Evolutionary conservation across 306 rosid genomes (phyloP).

Genomic region (Glycyrrhiza uralensis): DNA sequence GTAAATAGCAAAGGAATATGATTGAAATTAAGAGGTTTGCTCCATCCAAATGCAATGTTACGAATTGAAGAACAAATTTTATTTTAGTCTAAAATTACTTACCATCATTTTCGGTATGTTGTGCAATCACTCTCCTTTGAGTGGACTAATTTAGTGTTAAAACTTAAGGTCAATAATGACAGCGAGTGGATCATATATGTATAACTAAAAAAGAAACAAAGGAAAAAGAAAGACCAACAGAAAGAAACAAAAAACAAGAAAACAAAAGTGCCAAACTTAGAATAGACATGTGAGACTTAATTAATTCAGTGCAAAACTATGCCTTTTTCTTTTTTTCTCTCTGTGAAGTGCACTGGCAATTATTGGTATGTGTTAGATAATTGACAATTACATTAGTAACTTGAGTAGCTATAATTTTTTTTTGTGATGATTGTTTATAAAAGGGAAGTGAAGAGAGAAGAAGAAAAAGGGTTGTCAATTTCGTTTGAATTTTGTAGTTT

Average conservation of each 20-base stretch:
- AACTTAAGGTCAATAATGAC: slow-evolving; percentile 26
- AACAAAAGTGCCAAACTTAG: not conserved
- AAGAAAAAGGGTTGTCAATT: not conserved
- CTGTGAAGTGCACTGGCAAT: not conserved
- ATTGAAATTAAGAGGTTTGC: not conserved
- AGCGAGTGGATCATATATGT: slow-evolving; percentile 2
- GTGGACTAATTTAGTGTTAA: not conserved
- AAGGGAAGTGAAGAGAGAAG: not conserved
- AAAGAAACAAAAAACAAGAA: not conserved
- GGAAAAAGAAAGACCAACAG: not conserved
- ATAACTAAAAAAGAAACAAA: not conserved
- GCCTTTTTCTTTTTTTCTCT: not conserved
- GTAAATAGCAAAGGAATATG: not conserved
- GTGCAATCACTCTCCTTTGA: slow-evolving; percentile 16
- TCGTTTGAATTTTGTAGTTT: slow-evolving; percentile 11
- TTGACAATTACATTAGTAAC: slow-evolving; percentile 12
- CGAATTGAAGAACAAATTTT: not conserved
- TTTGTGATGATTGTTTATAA: not conserved
- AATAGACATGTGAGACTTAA: not conserved
- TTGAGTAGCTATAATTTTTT: not conserved
- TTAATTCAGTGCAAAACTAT: not conserved
- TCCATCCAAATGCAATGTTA: slow-evolving; percentile 13
- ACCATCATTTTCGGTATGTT: slow-evolving; percentile 14
- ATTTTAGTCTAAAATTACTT: not conserved
- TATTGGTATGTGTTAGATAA: not conserved